phyloP scores from a whole-genome alignment of 345 rosid species.

The Citrus sp. region DNA sequence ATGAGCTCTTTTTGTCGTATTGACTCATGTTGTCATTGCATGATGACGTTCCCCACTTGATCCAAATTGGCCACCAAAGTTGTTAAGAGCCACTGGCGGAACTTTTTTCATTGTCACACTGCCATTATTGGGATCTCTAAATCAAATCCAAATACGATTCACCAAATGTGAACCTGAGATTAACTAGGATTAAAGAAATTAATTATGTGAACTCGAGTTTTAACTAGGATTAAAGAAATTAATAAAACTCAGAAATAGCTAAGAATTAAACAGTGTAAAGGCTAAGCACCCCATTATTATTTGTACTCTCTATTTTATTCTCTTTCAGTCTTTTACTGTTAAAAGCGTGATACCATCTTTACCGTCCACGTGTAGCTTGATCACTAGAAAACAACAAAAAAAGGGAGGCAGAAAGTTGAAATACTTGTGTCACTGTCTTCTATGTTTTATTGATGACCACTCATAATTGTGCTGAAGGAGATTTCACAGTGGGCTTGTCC shows the following conservation, averaged over 20 bases:
- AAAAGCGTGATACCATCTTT: not conserved
- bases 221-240: not conserved
- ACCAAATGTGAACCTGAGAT: not conserved
- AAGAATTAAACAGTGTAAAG: not conserved
- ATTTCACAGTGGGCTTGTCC: not conserved
- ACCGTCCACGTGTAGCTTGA: not conserved
- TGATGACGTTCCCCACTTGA: slow-evolving; percentile 18
- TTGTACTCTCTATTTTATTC: not conserved
- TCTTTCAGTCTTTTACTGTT: not conserved
- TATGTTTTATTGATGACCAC: not conserved
- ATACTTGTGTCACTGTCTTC: not conserved
- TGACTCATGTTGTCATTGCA: not conserved
- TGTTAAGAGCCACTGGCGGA: not conserved
- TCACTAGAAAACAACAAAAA: not conserved
- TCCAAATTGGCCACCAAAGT: not conserved
- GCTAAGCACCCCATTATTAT: not conserved
- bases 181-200: not conserved
- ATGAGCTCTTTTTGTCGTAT: slow-evolving; percentile 12
- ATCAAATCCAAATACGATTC: not conserved
- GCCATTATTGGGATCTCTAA: slow-evolving; percentile 13
- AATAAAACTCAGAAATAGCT: not conserved
- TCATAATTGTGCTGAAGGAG: not conserved
- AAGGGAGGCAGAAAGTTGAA: not conserved
- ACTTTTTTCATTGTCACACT: not conserved
- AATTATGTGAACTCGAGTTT: not conserved